A percentile compares a stretch with the other conserved stretches of the same genome.
These are phyloP conservation scores for Tricholoma hemisulphureum DNA, from an alignment of 768 basidiomycete species.

Conservation along the genomic window DNA sequence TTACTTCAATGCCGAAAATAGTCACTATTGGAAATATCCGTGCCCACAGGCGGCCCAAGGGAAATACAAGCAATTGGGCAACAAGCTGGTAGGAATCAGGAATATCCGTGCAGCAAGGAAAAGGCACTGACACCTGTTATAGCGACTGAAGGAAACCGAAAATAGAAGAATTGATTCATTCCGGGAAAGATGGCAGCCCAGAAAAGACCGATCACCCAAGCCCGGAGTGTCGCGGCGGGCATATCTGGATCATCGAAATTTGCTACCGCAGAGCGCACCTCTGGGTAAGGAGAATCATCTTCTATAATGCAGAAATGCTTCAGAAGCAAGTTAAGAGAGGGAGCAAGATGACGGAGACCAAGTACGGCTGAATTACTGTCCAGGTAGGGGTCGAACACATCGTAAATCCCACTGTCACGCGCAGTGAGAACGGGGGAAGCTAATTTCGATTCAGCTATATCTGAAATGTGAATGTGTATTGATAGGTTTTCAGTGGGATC, in stretches of 20 bases:
- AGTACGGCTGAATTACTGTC: conserved; percentile 27
- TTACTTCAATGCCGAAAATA: conserved; percentile 60
- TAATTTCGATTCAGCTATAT: conserved; percentile 19
- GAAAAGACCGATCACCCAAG: conserved; percentile 55
- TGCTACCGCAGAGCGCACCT: conserved; percentile 74
- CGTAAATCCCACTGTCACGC: conserved; percentile 27
- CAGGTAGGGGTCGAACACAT: conserved; percentile 37
- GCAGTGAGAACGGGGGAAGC: conserved; percentile 26
- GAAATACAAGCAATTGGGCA: conserved; percentile 70
- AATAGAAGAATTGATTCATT: conserved; percentile 77
- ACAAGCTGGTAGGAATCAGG: conserved; percentile 42
- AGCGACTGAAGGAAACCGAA: conserved; percentile 65
- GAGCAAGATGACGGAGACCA: conserved; percentile 2
- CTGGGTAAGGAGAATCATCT: conserved; percentile 84
- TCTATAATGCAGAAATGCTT: conserved; percentile 20
- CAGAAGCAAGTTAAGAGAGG: background rate
- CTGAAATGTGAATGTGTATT: too few relatives aligned
- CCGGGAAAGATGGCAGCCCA: conserved; percentile 66
- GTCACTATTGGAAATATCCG: conserved; percentile 49
- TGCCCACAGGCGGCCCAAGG: conserved; percentile 68
- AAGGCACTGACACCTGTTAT: conserved; percentile 46
- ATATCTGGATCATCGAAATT: conserved; percentile 70
- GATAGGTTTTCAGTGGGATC: conserved; percentile 3
- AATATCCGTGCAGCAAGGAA: background rate
- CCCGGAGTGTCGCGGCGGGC: conserved; percentile 57